Base-by-base conservation (phyloP, 2,329 filamentous ascomycete genomes). In the Didymella segeticola region DNA sequence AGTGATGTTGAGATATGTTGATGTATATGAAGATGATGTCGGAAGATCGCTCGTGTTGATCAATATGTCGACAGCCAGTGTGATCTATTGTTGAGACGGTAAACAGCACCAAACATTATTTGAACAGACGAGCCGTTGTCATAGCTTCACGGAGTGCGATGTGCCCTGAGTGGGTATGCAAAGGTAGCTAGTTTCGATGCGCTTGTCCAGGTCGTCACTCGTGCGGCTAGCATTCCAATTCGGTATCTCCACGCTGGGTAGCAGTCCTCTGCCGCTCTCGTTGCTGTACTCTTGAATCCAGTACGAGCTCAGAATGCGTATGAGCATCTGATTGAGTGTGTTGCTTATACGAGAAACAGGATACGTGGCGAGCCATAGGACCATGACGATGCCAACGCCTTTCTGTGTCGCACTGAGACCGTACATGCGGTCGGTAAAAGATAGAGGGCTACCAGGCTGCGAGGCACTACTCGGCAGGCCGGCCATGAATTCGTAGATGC, bases 221-320 rank as follows among this genome's bases (percentile, higher is more conserved):
- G 15, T 12, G 43, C 2, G 15, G 31, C 8, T n/a, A 3, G n/a
- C 15, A 17, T 1, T 31, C 7, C 3, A 20, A 12, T n/a, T n/a
- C 12, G 65, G 65, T 11, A 68, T 53, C 37, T 68, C 65, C 9
- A 67, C 36, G 17, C 61, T 60, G 1, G 64, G 62, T 1, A 68
- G 12, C 1, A 60, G 34, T 0, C 53, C 58, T 0, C 38, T 29
- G 2, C 61, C 57, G 2, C 52, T 46, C 1, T 60, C 58, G n/a
- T 60, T 66, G 27, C 29, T 46, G 22, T 67, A 63, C 15, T 62
- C 53, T 7, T 41, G 42, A 6, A 68, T 3, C 57, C 58, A 65
- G 1, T 60, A 43, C 1, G 56, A 47, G 10, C 49, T 22, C 1
- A 65, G 36, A 1, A 64, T 4, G 2, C 43, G 48, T n/a, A 42